Base-by-base conservation (phyloP, 805 yeast genomes). In the Yamadazyma olivae region DNA sequence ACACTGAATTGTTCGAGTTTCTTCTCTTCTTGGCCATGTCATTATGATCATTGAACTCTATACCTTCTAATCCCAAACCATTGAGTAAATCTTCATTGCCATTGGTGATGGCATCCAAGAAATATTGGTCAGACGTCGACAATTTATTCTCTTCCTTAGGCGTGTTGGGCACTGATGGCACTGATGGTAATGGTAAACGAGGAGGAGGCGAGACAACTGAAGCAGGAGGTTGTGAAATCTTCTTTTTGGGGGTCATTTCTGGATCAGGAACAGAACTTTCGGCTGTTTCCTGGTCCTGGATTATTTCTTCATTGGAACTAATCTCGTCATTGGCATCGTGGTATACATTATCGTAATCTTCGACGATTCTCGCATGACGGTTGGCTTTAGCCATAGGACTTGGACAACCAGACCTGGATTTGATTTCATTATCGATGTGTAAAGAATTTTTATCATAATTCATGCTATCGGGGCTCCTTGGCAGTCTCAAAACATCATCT, bases 361-460 rank as follows among this genome's bases (percentile, higher is more conserved):
- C 74, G 3, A 67, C 62, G 6, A 67, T 71, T 19, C 72, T 54
- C 2, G 74, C 74, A 43, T 67, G 74, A 34, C 74, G 53, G 37
- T 67, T 67, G 5, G 56, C 67, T 42, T 51, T 61, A 1, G 71
- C 74, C 51, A 62, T 51, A 5, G 74, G 74, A 19, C 70, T 63
- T 6, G 67, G 50, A 17, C 61, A 54, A 9, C 49, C 51, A 1
- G 65, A 53, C 30, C 69, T 50, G 2, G 42, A 5, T 10, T 28
- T 33, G 8, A 27, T 29, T 3, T 38, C 43, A 6, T 17, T 31
- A 5, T 37, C 44, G 16, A 36, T 38, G 18, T 15, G 15, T 10
- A 32, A 17, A 3, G 29, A 19, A 22, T 30, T 31, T 23, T 32
- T 36, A n/a, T 38, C 43, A 24, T 19, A 17, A 22, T 5, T 10